Percentiles rank a stretch among this genome's conserved stretches.
These are phyloP conservation scores for Berkeleyomyces rouxiae DNA, from an alignment of 2,329 filamentous ascomycete genomes.

Conservation along the genomic window DNA sequence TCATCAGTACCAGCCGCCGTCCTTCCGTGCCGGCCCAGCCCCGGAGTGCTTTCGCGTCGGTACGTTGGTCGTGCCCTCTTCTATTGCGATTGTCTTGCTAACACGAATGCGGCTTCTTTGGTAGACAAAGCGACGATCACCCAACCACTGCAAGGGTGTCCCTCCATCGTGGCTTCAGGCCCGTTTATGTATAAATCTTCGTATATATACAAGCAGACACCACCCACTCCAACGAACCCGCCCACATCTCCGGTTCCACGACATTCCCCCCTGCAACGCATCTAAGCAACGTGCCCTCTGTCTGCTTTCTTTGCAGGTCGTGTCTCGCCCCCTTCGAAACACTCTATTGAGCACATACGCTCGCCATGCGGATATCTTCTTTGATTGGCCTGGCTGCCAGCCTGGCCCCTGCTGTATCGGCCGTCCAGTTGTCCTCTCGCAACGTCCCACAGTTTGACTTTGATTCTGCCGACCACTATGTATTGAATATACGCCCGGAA, in stretches of 20 bases:
- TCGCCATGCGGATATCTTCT: slow-evolving; percentile 34
- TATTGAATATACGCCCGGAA: slow-evolving; percentile 59
- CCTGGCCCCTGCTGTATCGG: slow-evolving; percentile 30
- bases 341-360: neutral
- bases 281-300: neutral
- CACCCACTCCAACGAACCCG: neutral
- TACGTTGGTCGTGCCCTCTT: too few species aligned
- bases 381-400: slow-evolving; percentile 38
- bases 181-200: neutral
- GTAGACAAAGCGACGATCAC: neutral
- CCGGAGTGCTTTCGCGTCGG: too few species aligned
- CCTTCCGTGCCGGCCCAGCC: too few species aligned
- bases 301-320: neutral
- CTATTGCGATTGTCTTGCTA: too few species aligned
- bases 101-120: neutral
- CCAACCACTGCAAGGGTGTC: neutral
- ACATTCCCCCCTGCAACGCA: neutral
- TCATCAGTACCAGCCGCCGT: too few species aligned
- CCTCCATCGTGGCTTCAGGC: neutral
- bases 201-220: neutral
- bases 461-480: slow-evolving; percentile 77
- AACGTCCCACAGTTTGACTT: slow-evolving; percentile 34
- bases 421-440: slow-evolving; percentile 33
- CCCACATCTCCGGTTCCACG: neutral
- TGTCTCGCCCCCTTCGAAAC: neutral